Percentiles rank a stretch among this genome's conserved stretches.
Conservation (phyloP, 768 basidiomycete species). For the Lyophyllum atratum region DNA sequence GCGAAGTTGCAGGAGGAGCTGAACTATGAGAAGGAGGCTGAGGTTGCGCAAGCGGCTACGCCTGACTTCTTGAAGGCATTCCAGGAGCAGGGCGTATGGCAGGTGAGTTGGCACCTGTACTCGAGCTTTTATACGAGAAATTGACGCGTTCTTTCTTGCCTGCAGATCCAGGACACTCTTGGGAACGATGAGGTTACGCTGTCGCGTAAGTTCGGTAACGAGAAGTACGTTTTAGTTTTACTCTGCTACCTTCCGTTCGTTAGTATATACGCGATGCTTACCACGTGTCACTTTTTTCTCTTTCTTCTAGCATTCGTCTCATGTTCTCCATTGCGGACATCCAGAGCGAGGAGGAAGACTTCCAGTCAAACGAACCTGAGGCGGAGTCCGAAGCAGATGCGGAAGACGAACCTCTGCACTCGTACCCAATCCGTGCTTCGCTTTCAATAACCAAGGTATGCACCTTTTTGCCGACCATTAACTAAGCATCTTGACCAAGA, state of each 20-base stretch:
- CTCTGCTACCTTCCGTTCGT: not conserved
- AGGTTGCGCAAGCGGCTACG: constrained; percentile 29
- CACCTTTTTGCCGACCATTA: not conserved
- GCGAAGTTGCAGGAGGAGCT: constrained; percentile 83
- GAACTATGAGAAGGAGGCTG: constrained; percentile 76
- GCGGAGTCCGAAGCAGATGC: constrained; percentile 25
- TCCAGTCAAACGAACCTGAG: constrained; percentile 25
- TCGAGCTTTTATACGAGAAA: not conserved
- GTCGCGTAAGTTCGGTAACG: constrained; percentile 86
- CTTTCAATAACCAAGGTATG: constrained; percentile 84
- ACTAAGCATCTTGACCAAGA: not conserved
- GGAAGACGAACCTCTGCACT: constrained; percentile 31
- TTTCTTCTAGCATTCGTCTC: constrained; percentile 86
- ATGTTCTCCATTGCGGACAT: constrained; percentile 95
- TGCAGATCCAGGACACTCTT: constrained; percentile 66
- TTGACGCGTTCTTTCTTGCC: not conserved
- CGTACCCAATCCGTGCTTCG: constrained; percentile 77
- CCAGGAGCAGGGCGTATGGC: constrained; percentile 75
- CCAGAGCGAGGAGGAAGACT: constrained; percentile 44
- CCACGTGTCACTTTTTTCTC: not conserved
- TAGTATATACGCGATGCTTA: not conserved
- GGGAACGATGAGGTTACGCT: constrained; percentile 85
- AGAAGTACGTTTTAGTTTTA: constrained; percentile 58
- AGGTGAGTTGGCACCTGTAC: constrained; percentile 44
- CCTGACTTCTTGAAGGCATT: constrained; percentile 84